Percentiles rank a stretch among this genome's conserved stretches.
phyloP scores from a whole-genome alignment of 2,329 filamentous ascomycete genomes.

The Talaromyces sp. region DNA sequence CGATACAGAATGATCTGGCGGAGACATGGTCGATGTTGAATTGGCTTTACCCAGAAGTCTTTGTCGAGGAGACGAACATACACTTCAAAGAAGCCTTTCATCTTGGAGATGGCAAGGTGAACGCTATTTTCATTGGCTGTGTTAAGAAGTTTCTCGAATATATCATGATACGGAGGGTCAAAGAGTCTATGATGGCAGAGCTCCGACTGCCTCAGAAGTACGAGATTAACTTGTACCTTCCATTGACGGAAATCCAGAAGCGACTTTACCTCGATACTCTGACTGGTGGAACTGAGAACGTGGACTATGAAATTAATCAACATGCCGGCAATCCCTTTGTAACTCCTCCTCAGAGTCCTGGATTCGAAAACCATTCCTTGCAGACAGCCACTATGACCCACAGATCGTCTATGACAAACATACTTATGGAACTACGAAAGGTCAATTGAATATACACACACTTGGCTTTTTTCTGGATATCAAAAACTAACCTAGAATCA shows the following conservation, averaged over 20 bases:
- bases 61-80: conserved; percentile 47
- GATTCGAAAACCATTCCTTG: background rate
- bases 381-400: conserved; percentile 26
- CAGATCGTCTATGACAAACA: conserved; percentile 42
- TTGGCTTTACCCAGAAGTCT: conserved; percentile 59
- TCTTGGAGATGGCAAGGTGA: conserved; percentile 52
- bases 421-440: conserved; percentile 56
- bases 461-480: no score
- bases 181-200: conserved; percentile 45
- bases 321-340: background rate
- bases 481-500: conserved; percentile 5
- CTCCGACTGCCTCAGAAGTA: background rate
- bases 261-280: background rate
- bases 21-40: conserved; percentile 58
- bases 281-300: background rate
- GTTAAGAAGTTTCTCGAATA: conserved; percentile 53
- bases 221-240: background rate
- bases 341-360: background rate
- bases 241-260: background rate
- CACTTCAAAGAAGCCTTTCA: conserved; percentile 57
- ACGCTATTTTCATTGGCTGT: conserved; percentile 52
- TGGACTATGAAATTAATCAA: background rate
- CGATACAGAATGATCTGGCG: conserved; percentile 56
- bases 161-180: conserved; percentile 59
- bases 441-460: conserved; percentile 16